phyloP scores from a whole-genome alignment of 768 basidiomycete species.

The Boletus reticulatus region DNA sequence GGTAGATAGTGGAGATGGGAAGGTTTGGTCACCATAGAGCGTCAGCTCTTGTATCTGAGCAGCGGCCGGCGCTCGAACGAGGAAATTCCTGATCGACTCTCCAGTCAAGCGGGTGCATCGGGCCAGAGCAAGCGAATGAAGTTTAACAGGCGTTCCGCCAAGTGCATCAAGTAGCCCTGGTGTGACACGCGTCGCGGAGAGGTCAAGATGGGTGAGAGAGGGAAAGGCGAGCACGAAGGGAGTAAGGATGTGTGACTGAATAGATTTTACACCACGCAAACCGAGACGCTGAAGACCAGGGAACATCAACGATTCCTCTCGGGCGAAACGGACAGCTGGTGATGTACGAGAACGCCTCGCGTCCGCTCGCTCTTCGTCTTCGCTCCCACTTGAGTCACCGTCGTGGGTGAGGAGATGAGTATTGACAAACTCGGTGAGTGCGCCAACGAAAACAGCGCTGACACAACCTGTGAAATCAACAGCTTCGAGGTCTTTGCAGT shows the following conservation, averaged over 20 bases:
- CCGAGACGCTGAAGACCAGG: constrained; percentile 76
- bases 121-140: constrained; percentile 80
- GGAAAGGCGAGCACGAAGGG: constrained; percentile 82
- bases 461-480: constrained; percentile 95
- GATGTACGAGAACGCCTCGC: constrained; percentile 33
- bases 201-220: constrained; percentile 83
- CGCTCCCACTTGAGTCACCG: constrained; percentile 44
- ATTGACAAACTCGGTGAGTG: constrained; percentile 79
- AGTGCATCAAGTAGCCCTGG: constrained; percentile 73
- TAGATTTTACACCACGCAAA: constrained; percentile 77
- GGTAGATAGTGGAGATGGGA: constrained; percentile 64
- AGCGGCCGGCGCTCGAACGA: constrained; percentile 66
- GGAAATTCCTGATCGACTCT: constrained; percentile 69
- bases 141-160: constrained; percentile 62
- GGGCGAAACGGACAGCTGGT: constrained; percentile 30
- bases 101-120: constrained; percentile 85
- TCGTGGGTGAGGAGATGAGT: constrained; percentile 51
- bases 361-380: constrained; percentile 34
- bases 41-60: constrained; percentile 70
- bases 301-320: constrained; percentile 57
- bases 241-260: constrained; percentile 63
- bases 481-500: constrained; percentile 80
- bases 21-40: constrained; percentile 87
- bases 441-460: constrained; percentile 84
- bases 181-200: constrained; percentile 83